Evolutionary conservation across 495 filamentous ascomycete species (phyloP), one percentile per base, ranked within the genome.

Genomic region (Talaromyces nanjingensis): DNA sequence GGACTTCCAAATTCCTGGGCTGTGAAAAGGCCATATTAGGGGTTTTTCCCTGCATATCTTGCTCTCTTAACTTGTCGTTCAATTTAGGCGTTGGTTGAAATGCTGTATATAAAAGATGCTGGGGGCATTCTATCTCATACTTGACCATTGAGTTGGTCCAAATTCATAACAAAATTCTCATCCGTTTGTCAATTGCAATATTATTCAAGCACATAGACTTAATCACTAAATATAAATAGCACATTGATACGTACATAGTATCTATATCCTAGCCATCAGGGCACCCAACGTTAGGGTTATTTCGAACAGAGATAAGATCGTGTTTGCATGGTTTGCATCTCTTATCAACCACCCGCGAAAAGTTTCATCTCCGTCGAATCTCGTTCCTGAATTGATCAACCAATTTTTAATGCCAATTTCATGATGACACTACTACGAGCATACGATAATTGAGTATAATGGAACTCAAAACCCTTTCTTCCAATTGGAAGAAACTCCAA

Each of bases 401-500:
- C 29, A 31, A 29, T 31, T 11, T 20, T 16, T 33, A 4, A 16
- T 11, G 37, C 18, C 18, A 27, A 24, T 49, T 47, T 27, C 59
- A 61, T 18, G 6, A 61, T 61, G 22, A 33, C 27, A 34, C 52
- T 22, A 63, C 27, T 16, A 37, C 22, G 49, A 33, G 20, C 25
- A 29, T 14, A 29, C 45, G 7, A 18, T 37, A 20, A 31, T 53
- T 62, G 49, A 52, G 12, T 63, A 63, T 16, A 56, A 80, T 82
- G 79, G 79, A 83, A 63, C 53, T 76, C 25, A 74, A 76, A 62
- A 70, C 68, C 47, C 75, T 84, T 45, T 84, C 81, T 63, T 77
- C 76, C 64, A 92, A 92, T 76, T 91, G 88, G 88, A 88, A 89
- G 70, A 90, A 86, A 73, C 80, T 91, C 63, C 87, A 90, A 79